These are phyloP conservation scores for Cordyceps javanica DNA, from an alignment of 2,329 filamentous ascomycete genomes.

Conservation along the genomic window DNA sequence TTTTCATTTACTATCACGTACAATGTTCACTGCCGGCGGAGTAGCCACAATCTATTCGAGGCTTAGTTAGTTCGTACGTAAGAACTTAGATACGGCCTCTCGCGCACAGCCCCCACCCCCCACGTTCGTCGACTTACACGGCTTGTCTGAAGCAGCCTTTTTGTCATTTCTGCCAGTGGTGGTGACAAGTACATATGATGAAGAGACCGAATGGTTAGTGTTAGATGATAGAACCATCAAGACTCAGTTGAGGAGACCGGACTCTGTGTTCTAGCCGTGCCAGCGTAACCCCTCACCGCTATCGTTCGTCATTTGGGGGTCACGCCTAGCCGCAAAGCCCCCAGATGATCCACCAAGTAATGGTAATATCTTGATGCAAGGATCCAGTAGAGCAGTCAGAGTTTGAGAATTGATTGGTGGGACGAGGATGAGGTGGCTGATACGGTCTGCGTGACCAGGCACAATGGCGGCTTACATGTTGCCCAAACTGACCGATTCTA, in stretches of 20 bases:
- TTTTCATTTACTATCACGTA: background rate
- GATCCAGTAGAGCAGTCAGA: no score
- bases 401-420: background rate
- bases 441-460: background rate
- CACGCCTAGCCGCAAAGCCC: background rate
- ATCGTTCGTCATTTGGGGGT: background rate
- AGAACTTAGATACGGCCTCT: background rate
- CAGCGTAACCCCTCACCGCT: background rate
- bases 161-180: background rate
- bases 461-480: background rate
- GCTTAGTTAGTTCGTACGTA: background rate
- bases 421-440: background rate
- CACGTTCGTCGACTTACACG: background rate
- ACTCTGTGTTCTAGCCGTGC: background rate
- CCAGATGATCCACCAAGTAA: no score
- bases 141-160: background rate
- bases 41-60: background rate
- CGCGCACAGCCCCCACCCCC: background rate
- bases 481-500: background rate
- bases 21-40: background rate
- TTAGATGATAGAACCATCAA: background rate
- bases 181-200: no score
- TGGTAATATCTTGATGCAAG: background rate
- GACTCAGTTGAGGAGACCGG: background rate
- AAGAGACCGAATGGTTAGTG: background rate